Percentiles rank a stretch among this genome's conserved stretches.
Evolutionary conservation across 192 early-diverging fungal genomes (phyloP).

Genomic region (Coemansia sp.): DNA sequence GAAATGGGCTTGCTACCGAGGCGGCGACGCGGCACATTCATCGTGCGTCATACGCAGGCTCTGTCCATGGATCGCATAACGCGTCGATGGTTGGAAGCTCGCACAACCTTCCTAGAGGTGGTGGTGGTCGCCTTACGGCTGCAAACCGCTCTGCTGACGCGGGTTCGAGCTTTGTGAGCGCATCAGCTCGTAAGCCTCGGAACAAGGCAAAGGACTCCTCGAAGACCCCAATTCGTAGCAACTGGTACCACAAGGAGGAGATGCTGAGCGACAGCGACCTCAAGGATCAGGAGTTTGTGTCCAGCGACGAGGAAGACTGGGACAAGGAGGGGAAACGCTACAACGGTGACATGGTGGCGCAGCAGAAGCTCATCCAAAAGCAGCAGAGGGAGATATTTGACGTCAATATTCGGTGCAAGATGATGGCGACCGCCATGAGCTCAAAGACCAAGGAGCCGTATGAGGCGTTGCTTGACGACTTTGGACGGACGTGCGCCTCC

Average conservation of each 20-base stretch:
- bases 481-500: slow-evolving; percentile 41
- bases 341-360: slow-evolving; percentile 45
- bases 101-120: slow-evolving; percentile 8
- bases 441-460: slow-evolving; percentile 27
- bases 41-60: slow-evolving; percentile 41
- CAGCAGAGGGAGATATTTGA: slow-evolving; percentile 53
- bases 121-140: slow-evolving; percentile 7
- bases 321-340: slow-evolving; percentile 31
- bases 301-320: slow-evolving; percentile 54
- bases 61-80: slow-evolving; percentile 18
- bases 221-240: slow-evolving; percentile 47
- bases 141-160: slow-evolving; percentile 18
- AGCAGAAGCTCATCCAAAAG: slow-evolving; percentile 53
- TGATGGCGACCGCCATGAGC: slow-evolving; percentile 30
- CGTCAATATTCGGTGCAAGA: slow-evolving; percentile 38
- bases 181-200: slow-evolving; percentile 24
- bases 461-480: slow-evolving; percentile 24
- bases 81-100: slow-evolving; percentile 35
- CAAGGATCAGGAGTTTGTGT: slow-evolving; percentile 45
- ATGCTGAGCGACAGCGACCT: slow-evolving; percentile 46
- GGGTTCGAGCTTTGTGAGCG: slow-evolving; percentile 38
- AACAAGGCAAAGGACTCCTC: slow-evolving; percentile 17
- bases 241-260: slow-evolving; percentile 47
- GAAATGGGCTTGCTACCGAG: slow-evolving; percentile 24
- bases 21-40: slow-evolving; percentile 17